Base-by-base conservation (phyloP, 2,329 filamentous ascomycete species). In the Alternaria brassicicola region DNA sequence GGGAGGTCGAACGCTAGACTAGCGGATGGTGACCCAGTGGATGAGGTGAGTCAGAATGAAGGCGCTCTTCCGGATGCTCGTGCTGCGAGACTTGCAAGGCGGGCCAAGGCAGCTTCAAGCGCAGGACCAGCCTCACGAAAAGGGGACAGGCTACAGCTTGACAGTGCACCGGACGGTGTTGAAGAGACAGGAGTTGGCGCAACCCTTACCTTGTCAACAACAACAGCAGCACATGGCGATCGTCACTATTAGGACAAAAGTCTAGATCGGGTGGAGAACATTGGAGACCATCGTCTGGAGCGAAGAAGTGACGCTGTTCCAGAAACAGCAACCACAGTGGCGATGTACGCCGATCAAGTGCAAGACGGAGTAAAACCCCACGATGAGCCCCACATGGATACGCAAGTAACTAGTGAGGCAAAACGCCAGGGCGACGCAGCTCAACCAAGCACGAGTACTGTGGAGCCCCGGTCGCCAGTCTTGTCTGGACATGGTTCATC, bases 1-100 rank as follows among this genome's bases (percentile, higher is more conserved):
- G 45, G 48, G n/a, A 28, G 33, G 12, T 10, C 23, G 6, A 12
- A 28, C 19, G 21, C 28, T 3, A 17, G 47, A n/a, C 39, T 49
- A 25, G 38, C 17, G 21, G 43, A 36, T 17, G 38, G 15, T n/a
- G 33, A 49, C 38, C 12, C 30, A 26, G 38, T 33, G 9, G 41
- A 35, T 19, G 47, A 25, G 6, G 15, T 33, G 53, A 28, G 26
- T 26, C 36, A 39, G 39, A 35, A 43, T 6, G 30, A 23, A 7
- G 31, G 51, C 21, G 31, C 48, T 25, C 17, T 45, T 28, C 39
- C 42, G 17, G 51, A 61, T 42, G 36, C 54, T 59, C 60, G 62
- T 31, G 41, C 57, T 23, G 25, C 35, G 19, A 58, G 57, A 38
- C 42, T 61, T 43, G 51, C 54, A 17, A 36, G 60, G 26, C 57